Conservation (phyloP, 163 green algal species). For the Scenedesmus sp. region DNA sequence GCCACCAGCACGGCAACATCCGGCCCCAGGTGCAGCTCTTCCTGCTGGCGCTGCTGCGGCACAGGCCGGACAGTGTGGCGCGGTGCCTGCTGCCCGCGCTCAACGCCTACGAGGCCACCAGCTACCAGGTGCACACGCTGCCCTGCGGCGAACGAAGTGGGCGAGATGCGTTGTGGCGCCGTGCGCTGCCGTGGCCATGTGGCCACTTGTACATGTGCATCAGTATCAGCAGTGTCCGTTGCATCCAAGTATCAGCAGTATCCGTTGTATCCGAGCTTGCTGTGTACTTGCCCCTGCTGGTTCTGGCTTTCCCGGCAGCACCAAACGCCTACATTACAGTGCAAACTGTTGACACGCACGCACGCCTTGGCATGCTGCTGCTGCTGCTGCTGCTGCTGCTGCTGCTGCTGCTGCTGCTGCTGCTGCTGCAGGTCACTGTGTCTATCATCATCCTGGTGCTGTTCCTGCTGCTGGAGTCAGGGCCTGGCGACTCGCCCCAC, state of each 20-base stretch:
- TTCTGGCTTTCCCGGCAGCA: background rate
- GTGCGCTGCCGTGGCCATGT: background rate
- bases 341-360: background rate
- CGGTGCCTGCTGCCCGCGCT: conserved; percentile 58
- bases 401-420: background rate
- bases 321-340: background rate
- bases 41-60: conserved; percentile 51
- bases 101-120: conserved; percentile 41
- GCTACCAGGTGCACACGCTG: conserved; percentile 66
- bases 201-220: too few relatives aligned
- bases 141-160: too few relatives aligned
- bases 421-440: conserved; percentile 57
- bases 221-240: too few relatives aligned
- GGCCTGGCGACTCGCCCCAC: background rate
- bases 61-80: background rate
- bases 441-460: conserved; percentile 60
- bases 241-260: too few relatives aligned
- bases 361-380: background rate
- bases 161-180: background rate
- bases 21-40: conserved; percentile 61
- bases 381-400: background rate
- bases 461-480: conserved; percentile 47
- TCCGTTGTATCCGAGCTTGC: too few relatives aligned
- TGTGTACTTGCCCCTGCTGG: background rate
- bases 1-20: conserved; percentile 58